Base-by-base conservation (phyloP, 495 filamentous ascomycete genomes). In the Lentithecium fluviatile region DNA sequence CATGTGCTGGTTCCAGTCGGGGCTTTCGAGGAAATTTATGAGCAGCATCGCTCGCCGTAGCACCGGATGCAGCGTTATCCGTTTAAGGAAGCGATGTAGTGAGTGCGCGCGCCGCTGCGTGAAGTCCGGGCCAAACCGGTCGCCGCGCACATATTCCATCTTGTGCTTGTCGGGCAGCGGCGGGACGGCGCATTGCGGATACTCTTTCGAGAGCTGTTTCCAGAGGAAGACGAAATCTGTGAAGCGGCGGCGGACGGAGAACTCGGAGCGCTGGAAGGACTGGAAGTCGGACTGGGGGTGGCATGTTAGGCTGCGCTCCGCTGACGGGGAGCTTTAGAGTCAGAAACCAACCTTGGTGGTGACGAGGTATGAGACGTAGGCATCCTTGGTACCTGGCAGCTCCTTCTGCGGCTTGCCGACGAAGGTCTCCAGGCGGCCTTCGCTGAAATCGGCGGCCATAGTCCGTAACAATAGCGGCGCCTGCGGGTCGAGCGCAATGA, bases 81-180 rank as follows among this genome's bases (percentile, higher is more conserved):
- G 90, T 66, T 88, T 86, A 26, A 98, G 80, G 70, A 97, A 98
- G 42, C 94, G 88, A 71, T 95, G 87, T 51, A 98, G 79, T 17
- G 93, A 97, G 78, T 91, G 89, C 29, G 89, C 90, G 32, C 94
- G 84, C 20, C 94, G 84, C 32, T 83, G 80, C n/a, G 90, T 97
- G 73, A 98, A 98, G 71, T 97, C 95, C 15, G 87, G 73, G 1
- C 91, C 90, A 74, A 98, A 98, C 40, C 94, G 86, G 75, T 97
- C 92, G 52, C 95, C 95, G 51, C 91, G 88, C 36, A 97, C 95
- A 68, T 97, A 96, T 69, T 94, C 89, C 89, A 98, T 94, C 72
- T 95, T 95, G 80, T 97, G 92, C 76, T 98, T 98, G 73, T 97
- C 94, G 45, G 94, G 94, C 58, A 97, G 79, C 47, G 94, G 94